Percentiles rank a stretch among this genome's conserved stretches.
These are phyloP conservation scores for Cucurbitaria berberidis DNA, from an alignment of 2,329 filamentous ascomycete species.

Conservation along the genomic window DNA sequence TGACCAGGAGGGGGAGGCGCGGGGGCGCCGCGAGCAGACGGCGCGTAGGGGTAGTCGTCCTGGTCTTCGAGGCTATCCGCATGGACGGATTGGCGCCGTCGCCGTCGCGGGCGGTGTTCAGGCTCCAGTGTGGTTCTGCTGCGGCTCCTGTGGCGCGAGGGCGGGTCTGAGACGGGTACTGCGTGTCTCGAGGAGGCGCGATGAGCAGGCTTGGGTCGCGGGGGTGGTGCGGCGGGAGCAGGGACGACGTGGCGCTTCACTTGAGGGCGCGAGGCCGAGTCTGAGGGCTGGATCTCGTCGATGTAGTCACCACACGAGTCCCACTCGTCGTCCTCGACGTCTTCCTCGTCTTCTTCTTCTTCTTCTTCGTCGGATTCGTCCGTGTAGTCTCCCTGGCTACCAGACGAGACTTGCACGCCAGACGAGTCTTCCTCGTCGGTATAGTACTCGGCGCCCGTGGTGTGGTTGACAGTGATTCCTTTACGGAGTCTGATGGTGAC, in stretches of 20 bases:
- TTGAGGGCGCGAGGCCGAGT: constrained; percentile 55
- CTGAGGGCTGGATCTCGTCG: constrained; percentile 56
- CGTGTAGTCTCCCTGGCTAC: constrained; percentile 42
- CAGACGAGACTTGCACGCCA: constrained; percentile 40
- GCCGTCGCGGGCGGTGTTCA: constrained; percentile 38
- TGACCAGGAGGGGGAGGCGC: constrained; percentile 45
- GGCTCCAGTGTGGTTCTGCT: constrained; percentile 43
- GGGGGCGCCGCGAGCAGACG: constrained; percentile 30
- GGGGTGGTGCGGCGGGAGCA: constrained; percentile 40
- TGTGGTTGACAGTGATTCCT: constrained; percentile 49
- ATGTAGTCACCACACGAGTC: constrained; percentile 37
- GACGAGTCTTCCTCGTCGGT: constrained; percentile 44
- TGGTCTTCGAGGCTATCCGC: constrained; percentile 52
- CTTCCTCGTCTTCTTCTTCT: constrained; percentile 33
- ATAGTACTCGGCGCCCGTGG: constrained; percentile 44
- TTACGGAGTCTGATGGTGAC: constrained; percentile 45
- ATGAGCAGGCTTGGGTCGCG: constrained; percentile 46
- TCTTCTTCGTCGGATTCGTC: constrained; percentile 32
- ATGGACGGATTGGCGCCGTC: constrained; percentile 45
- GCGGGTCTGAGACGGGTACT: constrained; percentile 38
- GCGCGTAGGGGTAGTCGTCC: constrained; percentile 54
- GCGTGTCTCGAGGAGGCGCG: constrained; percentile 50
- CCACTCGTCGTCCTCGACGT: constrained; percentile 40
- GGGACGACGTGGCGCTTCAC: constrained; percentile 35
- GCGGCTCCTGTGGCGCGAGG: constrained; percentile 41